Evolutionary conservation across 768 basidiomycete species (phyloP).

Genomic region (Termitomyces sp.): DNA sequence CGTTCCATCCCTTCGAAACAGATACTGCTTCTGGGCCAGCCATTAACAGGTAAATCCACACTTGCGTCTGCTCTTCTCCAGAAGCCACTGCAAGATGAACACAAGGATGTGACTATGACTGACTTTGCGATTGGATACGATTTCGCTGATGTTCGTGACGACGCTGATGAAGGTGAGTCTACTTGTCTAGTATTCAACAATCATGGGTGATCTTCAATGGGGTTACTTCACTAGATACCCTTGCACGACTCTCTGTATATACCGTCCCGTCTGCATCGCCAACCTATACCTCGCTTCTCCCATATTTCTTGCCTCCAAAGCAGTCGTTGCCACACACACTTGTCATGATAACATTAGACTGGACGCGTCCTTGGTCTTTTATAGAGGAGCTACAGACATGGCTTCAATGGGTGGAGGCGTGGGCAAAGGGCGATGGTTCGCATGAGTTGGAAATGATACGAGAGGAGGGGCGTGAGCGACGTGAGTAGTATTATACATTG

Average conservation of each 20-base stretch:
- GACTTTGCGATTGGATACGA: constrained; percentile 92
- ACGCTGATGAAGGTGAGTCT: constrained; percentile 84
- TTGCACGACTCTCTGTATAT: constrained; percentile 86
- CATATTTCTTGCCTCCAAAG: constrained; percentile 73
- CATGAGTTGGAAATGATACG: constrained; percentile 69
- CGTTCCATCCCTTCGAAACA: constrained; percentile 84
- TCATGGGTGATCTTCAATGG: neutral
- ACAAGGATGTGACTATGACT: constrained; percentile 49
- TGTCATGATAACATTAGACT: constrained; percentile 85
- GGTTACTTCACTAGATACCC: constrained; percentile 50
- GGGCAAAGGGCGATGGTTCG: constrained; percentile 65
- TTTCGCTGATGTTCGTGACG: constrained; percentile 86
- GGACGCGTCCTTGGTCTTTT: constrained; percentile 94
- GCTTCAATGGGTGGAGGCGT: constrained; percentile 81
- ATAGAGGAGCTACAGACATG: constrained; percentile 79
- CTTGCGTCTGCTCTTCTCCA: constrained; percentile 68
- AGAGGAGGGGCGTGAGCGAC: constrained; percentile 78
- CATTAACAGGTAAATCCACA: constrained; percentile 72
- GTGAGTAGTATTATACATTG: constrained; percentile 39
- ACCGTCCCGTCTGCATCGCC: constrained; percentile 80
- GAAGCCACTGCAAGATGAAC: constrained; percentile 51
- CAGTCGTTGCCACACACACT: constrained; percentile 63
- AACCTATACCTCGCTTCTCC: constrained; percentile 65
- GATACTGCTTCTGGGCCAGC: constrained; percentile 77
- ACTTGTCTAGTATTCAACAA: neutral